A percentile compares a stretch with the other conserved stretches of the same genome.
phyloP scores from a whole-genome alignment of 306 rosid species.

The Pueraria montana region DNA sequence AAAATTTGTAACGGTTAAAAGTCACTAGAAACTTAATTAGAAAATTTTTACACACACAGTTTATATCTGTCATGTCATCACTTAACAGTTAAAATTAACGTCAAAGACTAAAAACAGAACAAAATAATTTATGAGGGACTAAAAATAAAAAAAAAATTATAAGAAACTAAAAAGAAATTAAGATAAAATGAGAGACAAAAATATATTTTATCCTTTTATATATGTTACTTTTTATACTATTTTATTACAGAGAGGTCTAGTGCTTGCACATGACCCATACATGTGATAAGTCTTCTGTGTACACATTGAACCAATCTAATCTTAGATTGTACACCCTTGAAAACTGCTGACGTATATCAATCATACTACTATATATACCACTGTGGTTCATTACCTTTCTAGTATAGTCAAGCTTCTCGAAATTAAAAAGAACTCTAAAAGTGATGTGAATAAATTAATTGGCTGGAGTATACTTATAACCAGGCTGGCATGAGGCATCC shows the following conservation, averaged over 20 bases:
- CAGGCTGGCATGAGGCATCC: conserved; percentile 13
- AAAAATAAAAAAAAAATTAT: no score
- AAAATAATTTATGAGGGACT: no score
- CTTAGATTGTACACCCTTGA: background rate
- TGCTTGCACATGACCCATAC: conserved; percentile 18
- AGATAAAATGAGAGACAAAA: no score
- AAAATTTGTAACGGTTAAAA: no score
- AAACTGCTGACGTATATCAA: background rate
- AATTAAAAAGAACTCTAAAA: background rate
- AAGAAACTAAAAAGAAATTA: no score
- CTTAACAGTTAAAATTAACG: no score
- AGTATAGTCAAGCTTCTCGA: background rate
- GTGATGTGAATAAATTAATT: background rate
- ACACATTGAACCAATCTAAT: background rate
- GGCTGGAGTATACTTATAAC: background rate
- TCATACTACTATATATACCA: conserved; percentile 4
- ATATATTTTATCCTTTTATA: no score
- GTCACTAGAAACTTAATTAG: no score
- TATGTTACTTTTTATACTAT: background rate
- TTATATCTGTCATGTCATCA: no score
- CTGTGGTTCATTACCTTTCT: background rate
- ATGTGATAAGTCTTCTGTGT: background rate
- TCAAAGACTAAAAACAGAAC: no score
- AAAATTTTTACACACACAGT: no score
- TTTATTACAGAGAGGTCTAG: background rate